Evolutionary conservation across 768 basidiomycete species (phyloP).

Genomic region (Kwoniella heveanensis): DNA sequence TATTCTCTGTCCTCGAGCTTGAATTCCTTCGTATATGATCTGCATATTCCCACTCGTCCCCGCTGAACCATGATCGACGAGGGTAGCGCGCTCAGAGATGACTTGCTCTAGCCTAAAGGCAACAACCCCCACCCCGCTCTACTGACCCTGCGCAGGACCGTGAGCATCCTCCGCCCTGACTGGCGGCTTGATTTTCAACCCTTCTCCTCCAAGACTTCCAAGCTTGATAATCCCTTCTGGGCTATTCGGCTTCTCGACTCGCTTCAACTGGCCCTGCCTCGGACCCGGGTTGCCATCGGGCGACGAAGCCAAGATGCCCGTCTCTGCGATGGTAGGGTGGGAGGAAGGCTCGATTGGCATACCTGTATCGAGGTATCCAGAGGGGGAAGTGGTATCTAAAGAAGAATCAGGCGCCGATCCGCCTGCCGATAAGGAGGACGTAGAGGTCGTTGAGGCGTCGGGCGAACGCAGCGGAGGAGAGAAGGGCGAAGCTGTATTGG

Average conservation of each 20-base stretch:
- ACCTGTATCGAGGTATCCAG: slow-evolving; percentile 43
- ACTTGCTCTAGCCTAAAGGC: too few relatives aligned
- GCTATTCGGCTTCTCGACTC: slow-evolving; percentile 26
- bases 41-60: too few relatives aligned
- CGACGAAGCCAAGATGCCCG: slow-evolving; percentile 20
- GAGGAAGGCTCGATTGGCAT: slow-evolving; percentile 26
- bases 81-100: too few relatives aligned
- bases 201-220: slow-evolving; percentile 49
- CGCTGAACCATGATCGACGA: too few relatives aligned
- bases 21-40: too few relatives aligned
- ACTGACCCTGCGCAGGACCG: neutral
- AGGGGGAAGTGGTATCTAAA: slow-evolving; percentile 13
- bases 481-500: slow-evolving; percentile 9
- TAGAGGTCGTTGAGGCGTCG: too few relatives aligned
- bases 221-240: slow-evolving; percentile 39
- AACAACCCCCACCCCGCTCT: too few relatives aligned
- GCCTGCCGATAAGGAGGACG: neutral
- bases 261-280: slow-evolving; percentile 40
- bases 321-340: slow-evolving; percentile 32
- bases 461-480: slow-evolving; percentile 27
- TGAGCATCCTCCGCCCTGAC: neutral
- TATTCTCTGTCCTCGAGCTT: too few relatives aligned
- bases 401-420: neutral
- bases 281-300: slow-evolving; percentile 29
- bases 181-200: slow-evolving; percentile 39